Conservation (phyloP, 306 rosid species). For the Phaseolus lunatus region DNA sequence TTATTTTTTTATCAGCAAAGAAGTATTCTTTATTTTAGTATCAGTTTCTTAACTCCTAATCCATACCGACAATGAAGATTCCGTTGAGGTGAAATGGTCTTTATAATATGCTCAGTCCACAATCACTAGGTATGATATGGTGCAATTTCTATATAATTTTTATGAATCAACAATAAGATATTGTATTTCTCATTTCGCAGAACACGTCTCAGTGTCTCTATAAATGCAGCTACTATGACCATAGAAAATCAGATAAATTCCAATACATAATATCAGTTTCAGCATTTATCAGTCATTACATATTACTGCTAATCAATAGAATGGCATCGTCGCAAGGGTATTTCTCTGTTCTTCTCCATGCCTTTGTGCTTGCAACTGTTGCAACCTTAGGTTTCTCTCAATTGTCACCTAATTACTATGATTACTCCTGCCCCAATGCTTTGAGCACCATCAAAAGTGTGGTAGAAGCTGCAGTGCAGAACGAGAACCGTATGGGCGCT, state of each 20-base stretch:
- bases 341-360: slow-evolving; percentile 15
- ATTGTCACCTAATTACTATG: slow-evolving; percentile 48
- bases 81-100: slow-evolving; percentile 18
- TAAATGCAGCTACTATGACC: neutral
- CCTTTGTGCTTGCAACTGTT: slow-evolving; percentile 26
- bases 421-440: slow-evolving; percentile 48
- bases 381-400: slow-evolving; percentile 38
- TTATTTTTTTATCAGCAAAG: too few species aligned
- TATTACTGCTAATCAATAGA: neutral
- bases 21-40: slow-evolving; percentile 8
- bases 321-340: slow-evolving; percentile 27
- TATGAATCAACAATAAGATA: neutral
- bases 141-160: neutral
- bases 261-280: neutral
- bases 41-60: slow-evolving; percentile 11
- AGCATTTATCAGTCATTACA: neutral
- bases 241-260: neutral
- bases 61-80: neutral
- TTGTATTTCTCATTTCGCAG: neutral
- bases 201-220: neutral
- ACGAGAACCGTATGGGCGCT: slow-evolving; percentile 56
- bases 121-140: slow-evolving; percentile 10
- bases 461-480: slow-evolving; percentile 41
- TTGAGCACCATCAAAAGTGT: slow-evolving; percentile 43
- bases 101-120: neutral